These are phyloP conservation scores for Hansenula sp. DNA, from an alignment of 1,139 yeast species.

Conservation along the genomic window DNA sequence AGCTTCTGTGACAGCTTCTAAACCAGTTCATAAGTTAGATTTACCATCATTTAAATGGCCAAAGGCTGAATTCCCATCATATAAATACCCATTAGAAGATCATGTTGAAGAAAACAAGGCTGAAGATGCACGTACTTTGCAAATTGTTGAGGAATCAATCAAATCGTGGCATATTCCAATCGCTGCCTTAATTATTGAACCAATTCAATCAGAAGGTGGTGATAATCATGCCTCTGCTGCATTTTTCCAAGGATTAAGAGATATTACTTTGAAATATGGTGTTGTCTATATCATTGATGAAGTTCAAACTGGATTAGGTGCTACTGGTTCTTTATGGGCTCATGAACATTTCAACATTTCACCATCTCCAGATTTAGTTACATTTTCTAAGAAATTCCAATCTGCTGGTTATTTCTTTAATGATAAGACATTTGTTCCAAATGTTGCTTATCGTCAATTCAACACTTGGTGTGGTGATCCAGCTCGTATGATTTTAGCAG, in stretches of 20 bases:
- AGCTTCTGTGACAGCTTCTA: constrained; percentile 68
- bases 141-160: constrained; percentile 50
- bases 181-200: constrained; percentile 71
- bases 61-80: constrained; percentile 64
- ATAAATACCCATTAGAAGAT: constrained; percentile 61
- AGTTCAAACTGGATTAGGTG: constrained; percentile 76
- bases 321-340: constrained; percentile 70
- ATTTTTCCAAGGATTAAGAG: constrained; percentile 65
- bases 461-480: constrained; percentile 89
- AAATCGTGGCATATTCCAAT: constrained; percentile 45
- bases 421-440: constrained; percentile 58
- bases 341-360: constrained; percentile 67
- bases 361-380: constrained; percentile 68
- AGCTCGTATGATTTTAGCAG: constrained; percentile 60
- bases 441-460: constrained; percentile 68
- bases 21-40: constrained; percentile 71
- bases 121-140: constrained; percentile 62
- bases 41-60: constrained; percentile 81
- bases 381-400: constrained; percentile 76
- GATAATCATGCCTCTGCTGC: constrained; percentile 60
- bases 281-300: constrained; percentile 66
- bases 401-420: constrained; percentile 76
- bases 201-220: constrained; percentile 76
- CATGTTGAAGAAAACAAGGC: constrained; percentile 45
- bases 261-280: constrained; percentile 53